These are phyloP conservation scores for Arbutus unedo DNA, from an alignment of 148 eudicot genomes.

Conservation along the genomic window DNA sequence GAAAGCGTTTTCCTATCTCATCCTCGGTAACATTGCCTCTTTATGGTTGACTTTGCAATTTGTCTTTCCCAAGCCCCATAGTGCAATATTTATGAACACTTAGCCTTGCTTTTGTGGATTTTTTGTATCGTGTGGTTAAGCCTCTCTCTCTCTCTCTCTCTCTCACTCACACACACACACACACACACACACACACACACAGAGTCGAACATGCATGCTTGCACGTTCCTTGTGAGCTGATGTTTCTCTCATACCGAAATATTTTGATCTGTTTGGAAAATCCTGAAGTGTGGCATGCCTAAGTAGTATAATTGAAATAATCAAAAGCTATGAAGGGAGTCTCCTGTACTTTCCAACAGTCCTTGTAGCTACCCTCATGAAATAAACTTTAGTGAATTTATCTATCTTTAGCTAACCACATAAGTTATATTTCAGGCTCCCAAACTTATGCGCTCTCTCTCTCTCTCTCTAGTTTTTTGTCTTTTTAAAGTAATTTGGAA, in stretches of 20 bases:
- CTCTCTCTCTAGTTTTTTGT: neutral
- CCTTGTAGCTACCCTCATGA: neutral
- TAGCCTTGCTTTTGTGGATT: neutral
- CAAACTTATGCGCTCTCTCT: neutral
- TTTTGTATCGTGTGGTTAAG: neutral
- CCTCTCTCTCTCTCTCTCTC: conserved; percentile 3
- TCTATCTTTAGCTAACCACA: neutral
- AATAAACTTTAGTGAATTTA: neutral
- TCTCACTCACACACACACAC: neutral
- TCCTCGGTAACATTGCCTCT: conserved; percentile 18
- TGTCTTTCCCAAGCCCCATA: conserved; percentile 15
- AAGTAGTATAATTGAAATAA: neutral
- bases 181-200: neutral
- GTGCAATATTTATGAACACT: neutral
- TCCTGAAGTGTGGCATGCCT: neutral
- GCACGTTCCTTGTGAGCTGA: neutral
- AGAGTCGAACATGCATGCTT: neutral
- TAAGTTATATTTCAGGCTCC: neutral
- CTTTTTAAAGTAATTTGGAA: neutral
- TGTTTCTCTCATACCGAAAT: neutral
- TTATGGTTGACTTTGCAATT: conserved; percentile 17
- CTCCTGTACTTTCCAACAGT: neutral
- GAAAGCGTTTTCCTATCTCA: neutral
- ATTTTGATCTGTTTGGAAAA: neutral
- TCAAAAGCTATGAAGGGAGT: no score